phyloP scores from a whole-genome alignment of 345 rosid species.

The Hibiscus mutabilis region DNA sequence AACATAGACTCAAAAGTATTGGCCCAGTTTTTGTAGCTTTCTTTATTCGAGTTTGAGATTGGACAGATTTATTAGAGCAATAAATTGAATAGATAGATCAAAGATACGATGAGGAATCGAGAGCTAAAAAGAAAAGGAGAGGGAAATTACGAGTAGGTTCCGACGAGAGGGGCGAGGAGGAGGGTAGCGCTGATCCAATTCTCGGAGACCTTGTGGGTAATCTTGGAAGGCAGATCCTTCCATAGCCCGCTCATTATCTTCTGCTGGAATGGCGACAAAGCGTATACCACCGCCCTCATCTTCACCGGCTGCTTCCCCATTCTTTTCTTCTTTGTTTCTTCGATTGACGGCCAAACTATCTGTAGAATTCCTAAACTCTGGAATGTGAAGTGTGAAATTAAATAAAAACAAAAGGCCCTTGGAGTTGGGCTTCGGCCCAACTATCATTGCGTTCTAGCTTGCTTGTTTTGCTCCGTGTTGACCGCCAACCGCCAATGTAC shows the following conservation, averaged over 20 bases:
- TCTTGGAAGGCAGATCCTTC: constrained; percentile 48
- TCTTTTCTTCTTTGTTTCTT: not conserved
- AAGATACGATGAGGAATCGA: not conserved
- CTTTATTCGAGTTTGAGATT: not conserved
- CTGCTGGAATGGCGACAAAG: constrained; percentile 66
- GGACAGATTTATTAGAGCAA: not conserved
- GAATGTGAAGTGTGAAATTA: not conserved
- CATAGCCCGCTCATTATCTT: constrained; percentile 54
- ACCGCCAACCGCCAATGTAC: too few relatives aligned
- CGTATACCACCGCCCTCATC: constrained; percentile 60
- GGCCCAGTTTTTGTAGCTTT: not conserved
- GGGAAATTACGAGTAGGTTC: constrained; percentile 33
- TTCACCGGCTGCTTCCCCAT: constrained; percentile 57
- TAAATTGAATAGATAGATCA: not conserved
- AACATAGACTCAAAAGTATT: not conserved
- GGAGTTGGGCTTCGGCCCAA: not conserved
- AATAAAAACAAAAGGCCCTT: not conserved
- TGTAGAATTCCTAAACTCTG: not conserved
- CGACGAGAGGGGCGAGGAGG: constrained; percentile 47
- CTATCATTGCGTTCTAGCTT: not conserved
- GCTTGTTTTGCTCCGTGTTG: too few relatives aligned
- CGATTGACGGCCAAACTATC: not conserved
- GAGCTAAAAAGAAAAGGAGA: not conserved
- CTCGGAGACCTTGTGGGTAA: constrained; percentile 61
- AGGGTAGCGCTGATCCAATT: constrained; percentile 59